Evolutionary conservation across 805 yeast species (phyloP).

Genomic region (Starmerella stellata): DNA sequence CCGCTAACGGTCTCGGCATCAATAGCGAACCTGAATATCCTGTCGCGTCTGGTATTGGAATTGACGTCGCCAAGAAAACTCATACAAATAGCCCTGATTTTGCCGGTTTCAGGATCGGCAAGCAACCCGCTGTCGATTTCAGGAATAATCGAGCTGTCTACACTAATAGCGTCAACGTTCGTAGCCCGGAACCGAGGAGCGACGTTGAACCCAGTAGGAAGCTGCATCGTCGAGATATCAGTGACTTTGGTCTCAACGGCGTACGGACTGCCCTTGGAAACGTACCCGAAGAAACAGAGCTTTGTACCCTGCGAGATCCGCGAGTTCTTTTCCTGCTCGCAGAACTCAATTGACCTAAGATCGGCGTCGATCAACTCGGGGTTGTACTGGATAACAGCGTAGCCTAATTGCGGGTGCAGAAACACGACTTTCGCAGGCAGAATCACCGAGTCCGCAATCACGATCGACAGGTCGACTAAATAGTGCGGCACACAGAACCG

Average conservation of each 20-base stretch:
- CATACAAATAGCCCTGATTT: constrained; percentile 70
- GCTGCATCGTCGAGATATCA: constrained; percentile 53
- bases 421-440: constrained; percentile 67
- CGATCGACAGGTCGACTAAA: constrained; percentile 50
- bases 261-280: constrained; percentile 47
- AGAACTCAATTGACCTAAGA: constrained; percentile 32
- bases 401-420: constrained; percentile 73
- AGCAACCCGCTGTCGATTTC: constrained; percentile 63
- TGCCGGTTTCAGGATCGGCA: constrained; percentile 51
- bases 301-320: constrained; percentile 51
- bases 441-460: constrained; percentile 70
- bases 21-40: constrained; percentile 53
- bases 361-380: constrained; percentile 56
- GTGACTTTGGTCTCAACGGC: constrained; percentile 60
- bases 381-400: constrained; percentile 68
- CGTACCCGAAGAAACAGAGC: constrained; percentile 64
- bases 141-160: constrained; percentile 53
- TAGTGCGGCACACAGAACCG: constrained; percentile 71
- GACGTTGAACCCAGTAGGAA: constrained; percentile 42
- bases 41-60: constrained; percentile 37
- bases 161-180: constrained; percentile 55
- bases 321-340: constrained; percentile 25
- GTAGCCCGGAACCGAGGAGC: constrained; percentile 75
- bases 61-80: constrained; percentile 61
- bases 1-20: constrained; percentile 49